Percentiles rank a stretch among this genome's conserved stretches.
phyloP scores from a whole-genome alignment of 2,329 filamentous ascomycete genomes.

The Hansfordia pulvinata region DNA sequence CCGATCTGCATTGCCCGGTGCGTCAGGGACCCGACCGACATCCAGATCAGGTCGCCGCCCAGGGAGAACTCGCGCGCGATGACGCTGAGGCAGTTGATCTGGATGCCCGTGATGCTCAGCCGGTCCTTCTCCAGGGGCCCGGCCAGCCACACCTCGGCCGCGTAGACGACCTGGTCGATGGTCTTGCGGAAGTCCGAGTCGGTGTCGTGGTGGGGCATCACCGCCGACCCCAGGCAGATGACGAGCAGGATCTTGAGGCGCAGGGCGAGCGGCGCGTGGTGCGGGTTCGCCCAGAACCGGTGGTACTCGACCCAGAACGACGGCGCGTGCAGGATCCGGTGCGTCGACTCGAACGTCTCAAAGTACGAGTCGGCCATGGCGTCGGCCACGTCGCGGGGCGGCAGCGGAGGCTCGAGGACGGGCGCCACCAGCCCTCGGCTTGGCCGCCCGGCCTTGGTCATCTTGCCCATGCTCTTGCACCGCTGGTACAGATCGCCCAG shows the following conservation, averaged over 20 bases:
- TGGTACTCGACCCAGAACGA: conserved; percentile 36
- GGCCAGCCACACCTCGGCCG: conserved; percentile 25
- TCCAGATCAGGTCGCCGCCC: conserved; percentile 26
- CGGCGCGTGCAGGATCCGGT: conserved; percentile 38
- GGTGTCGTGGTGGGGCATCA: conserved; percentile 11
- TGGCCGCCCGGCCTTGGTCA: conserved; percentile 18
- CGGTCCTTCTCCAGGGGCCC: conserved; percentile 24
- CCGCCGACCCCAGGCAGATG: conserved; percentile 23
- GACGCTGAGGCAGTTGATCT: conserved; percentile 23
- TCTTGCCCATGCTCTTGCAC: conserved; percentile 19
- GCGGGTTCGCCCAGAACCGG: conserved; percentile 26
- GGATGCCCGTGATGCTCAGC: conserved; percentile 19
- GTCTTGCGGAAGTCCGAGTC: conserved; percentile 12
- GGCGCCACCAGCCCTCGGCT: conserved; percentile 13
- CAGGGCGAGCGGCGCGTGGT: conserved; percentile 8
- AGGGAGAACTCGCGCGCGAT: conserved; percentile 25
- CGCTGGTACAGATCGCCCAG: conserved; percentile 15
- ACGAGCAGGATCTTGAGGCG: conserved; percentile 24
- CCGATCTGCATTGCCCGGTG: conserved; percentile 30
- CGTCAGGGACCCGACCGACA: conserved; percentile 24
- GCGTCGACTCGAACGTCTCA: conserved; percentile 30
- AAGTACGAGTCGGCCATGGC: conserved; percentile 30
- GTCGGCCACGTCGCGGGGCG: conserved; percentile 21
- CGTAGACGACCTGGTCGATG: conserved; percentile 24
- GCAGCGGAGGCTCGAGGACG: conserved; percentile 11